These are phyloP conservation scores for Tulasnella sp. DNA, from an alignment of 768 basidiomycete genomes.

Conservation along the genomic window DNA sequence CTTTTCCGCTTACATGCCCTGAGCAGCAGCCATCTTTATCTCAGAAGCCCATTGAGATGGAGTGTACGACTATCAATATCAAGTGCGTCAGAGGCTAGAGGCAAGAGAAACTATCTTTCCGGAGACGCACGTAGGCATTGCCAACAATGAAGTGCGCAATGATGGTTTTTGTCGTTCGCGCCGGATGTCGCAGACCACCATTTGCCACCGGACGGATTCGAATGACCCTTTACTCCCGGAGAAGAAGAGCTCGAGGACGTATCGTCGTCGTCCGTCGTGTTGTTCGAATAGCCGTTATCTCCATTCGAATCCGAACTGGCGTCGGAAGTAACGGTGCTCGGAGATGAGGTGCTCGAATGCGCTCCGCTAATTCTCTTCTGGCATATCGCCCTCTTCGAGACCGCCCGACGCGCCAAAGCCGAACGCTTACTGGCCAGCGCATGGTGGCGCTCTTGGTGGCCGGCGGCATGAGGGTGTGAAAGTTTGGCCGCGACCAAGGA, in stretches of 20 bases:
- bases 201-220: not conserved
- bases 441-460: not conserved
- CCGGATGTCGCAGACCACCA: not conserved
- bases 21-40: conserved; percentile 22
- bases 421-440: not conserved
- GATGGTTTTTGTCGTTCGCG: not conserved
- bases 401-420: not conserved
- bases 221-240: not conserved
- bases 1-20: conserved; percentile 20
- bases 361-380: not conserved
- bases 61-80: conserved; percentile 18
- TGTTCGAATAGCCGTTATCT: not conserved
- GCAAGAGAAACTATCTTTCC: not conserved
- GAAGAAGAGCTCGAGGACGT: not conserved
- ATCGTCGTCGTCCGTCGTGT: not conserved
- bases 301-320: not conserved
- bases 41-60: conserved; percentile 24
- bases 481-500: not conserved
- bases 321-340: not conserved
- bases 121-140: conserved; percentile 20
- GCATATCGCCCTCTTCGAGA: not conserved
- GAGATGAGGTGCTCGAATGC: not conserved
- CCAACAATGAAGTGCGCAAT: conserved; percentile 16
- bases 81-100: not conserved
- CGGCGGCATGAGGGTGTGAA: not conserved